A percentile compares a stretch with the other conserved stretches of the same genome.
These are phyloP conservation scores for Ostreobium quekettii DNA, from an alignment of 139 green algal genomes.

Conservation along the genomic window DNA sequence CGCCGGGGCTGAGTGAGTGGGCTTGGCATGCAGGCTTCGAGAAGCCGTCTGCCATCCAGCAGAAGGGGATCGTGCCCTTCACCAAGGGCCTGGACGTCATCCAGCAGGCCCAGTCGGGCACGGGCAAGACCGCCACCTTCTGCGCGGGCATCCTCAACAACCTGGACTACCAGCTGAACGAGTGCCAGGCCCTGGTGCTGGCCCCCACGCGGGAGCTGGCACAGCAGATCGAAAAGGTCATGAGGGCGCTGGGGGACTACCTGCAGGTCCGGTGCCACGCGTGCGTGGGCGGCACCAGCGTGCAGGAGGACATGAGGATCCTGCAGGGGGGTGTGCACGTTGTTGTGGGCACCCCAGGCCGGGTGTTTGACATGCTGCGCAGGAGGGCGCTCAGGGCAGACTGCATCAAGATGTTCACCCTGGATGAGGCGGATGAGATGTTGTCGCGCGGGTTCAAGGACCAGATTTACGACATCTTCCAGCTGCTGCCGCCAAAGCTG, in stretches of 20 bases:
- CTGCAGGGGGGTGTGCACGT: conserved; percentile 76
- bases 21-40: conserved; percentile 78
- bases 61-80: conserved; percentile 99
- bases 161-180: conserved; percentile 86
- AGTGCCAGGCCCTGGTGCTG: conserved; percentile 96
- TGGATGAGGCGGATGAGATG: conserved; percentile 99
- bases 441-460: conserved; percentile 98
- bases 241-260: conserved; percentile 96
- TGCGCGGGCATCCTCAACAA: conserved; percentile 96
- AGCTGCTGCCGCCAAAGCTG: conserved; percentile 95
- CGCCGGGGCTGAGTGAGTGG: neutral
- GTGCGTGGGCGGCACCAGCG: conserved; percentile 94
- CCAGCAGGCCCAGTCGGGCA: conserved; percentile 99
- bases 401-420: conserved; percentile 90
- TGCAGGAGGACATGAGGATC: conserved; percentile 95
- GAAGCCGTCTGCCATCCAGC: conserved; percentile 99
- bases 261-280: conserved; percentile 97
- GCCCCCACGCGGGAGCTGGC: conserved; percentile 97
- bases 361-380: conserved; percentile 98
- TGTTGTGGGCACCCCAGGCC: conserved; percentile 95
- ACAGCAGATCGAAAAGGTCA: conserved; percentile 99
- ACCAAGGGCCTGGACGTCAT: conserved; percentile 96
- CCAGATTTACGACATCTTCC: conserved; percentile 99
- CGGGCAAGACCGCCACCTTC: conserved; percentile 99
- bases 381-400: conserved; percentile 83